Conservation (phyloP, 176 grass and related monocot species). For the Carex littledalei region DNA sequence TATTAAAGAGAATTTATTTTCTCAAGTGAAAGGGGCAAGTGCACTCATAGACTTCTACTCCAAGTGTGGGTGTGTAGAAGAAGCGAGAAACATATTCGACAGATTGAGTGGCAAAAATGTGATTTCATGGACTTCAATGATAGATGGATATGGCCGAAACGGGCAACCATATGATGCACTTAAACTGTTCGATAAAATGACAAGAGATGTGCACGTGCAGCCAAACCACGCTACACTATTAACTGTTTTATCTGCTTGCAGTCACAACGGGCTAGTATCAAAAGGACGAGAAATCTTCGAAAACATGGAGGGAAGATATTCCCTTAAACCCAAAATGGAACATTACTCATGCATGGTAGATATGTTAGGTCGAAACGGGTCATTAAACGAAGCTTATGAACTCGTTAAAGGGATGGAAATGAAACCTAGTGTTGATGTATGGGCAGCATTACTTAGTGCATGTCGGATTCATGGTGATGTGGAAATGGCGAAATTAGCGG, state of each 20-base stretch:
- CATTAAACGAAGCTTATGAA: constrained; percentile 38
- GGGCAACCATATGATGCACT: constrained; percentile 52
- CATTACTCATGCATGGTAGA: constrained; percentile 94
- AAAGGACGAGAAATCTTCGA: constrained; percentile 55
- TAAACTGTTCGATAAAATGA: constrained; percentile 53
- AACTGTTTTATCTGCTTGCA: constrained; percentile 59
- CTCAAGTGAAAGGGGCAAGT: constrained; percentile 50
- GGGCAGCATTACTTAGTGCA: constrained; percentile 62
- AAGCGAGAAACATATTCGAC: constrained; percentile 50
- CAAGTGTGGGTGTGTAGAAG: constrained; percentile 69
- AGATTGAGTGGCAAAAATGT: constrained; percentile 53
- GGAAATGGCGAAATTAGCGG: constrained; percentile 47
- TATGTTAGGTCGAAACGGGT: constrained; percentile 60
- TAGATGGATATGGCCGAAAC: constrained; percentile 87
- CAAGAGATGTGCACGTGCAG: neutral
- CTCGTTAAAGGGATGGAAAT: constrained; percentile 49
- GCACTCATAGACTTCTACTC: constrained; percentile 81
- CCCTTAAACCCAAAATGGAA: constrained; percentile 59
- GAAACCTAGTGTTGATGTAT: constrained; percentile 66
- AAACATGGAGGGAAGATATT: constrained; percentile 65
- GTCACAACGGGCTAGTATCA: constrained; percentile 54
- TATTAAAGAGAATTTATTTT: constrained; percentile 32
- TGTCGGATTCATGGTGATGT: constrained; percentile 62
- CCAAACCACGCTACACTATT: constrained; percentile 78
- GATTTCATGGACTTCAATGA: constrained; percentile 83